phyloP scores from a whole-genome alignment of 306 rosid species.

The Dalbergia cultrata region DNA sequence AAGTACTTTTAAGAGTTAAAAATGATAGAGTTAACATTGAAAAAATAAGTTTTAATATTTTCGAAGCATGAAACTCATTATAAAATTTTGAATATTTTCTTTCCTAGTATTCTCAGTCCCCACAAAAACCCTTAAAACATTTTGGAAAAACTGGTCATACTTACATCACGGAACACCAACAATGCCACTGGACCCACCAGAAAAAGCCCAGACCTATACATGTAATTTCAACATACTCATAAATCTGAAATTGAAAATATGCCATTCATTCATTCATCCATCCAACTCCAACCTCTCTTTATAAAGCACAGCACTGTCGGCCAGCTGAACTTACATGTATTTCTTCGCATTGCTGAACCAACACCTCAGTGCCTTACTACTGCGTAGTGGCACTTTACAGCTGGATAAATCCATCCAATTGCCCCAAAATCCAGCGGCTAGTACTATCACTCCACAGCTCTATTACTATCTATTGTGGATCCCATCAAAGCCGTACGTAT shows the following conservation, averaged over 20 bases:
- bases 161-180: too few species aligned
- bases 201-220: background rate
- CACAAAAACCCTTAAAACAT: background rate
- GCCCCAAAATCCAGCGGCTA: constrained; percentile 52
- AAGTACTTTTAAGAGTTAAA: too few species aligned
- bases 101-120: too few species aligned
- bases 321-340: background rate
- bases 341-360: background rate
- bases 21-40: too few species aligned
- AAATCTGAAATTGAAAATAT: background rate
- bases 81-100: too few species aligned
- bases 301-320: constrained; percentile 25
- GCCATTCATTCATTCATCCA: background rate
- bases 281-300: background rate
- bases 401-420: constrained; percentile 36
- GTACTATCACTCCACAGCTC: constrained; percentile 25
- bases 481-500: constrained; percentile 38
- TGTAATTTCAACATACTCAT: background rate
- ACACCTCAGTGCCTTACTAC: background rate
- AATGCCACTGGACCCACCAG: constrained; percentile 29
- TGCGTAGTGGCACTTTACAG: constrained; percentile 43
- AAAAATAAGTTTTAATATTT: background rate
- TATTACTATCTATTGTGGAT: constrained; percentile 10
- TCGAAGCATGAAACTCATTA: too few species aligned
- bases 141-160: background rate